Percentiles rank a stretch among this genome's conserved stretches.
phyloP scores from a whole-genome alignment of 306 rosid species.

The Fagus crenata region DNA sequence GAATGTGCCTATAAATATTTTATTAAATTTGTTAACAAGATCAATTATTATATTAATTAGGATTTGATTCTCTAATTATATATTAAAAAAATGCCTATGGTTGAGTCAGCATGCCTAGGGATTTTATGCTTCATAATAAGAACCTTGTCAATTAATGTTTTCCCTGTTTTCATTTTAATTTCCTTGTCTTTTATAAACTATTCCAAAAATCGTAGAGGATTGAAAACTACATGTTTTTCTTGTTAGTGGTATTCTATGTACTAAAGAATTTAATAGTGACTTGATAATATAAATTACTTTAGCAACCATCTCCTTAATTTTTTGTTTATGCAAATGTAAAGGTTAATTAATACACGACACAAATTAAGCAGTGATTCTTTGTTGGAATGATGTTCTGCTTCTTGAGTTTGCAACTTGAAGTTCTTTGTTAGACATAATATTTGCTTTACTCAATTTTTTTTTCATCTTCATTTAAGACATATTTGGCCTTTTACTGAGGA shows the following conservation, averaged over 20 bases:
- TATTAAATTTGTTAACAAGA: not conserved
- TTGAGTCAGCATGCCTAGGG: not conserved
- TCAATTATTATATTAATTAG: not conserved
- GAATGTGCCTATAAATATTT: too few species aligned
- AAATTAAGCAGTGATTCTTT: not conserved
- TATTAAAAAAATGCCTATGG: not conserved
- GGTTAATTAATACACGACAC: not conserved
- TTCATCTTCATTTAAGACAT: not conserved
- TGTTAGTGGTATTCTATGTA: not conserved
- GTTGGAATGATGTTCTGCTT: not conserved
- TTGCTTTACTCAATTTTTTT: not conserved
- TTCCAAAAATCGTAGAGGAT: not conserved
- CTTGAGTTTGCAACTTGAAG: not conserved
- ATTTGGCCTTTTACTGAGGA: not conserved
- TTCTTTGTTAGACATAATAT: not conserved
- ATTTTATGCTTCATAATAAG: not conserved
- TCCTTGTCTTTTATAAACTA: not conserved
- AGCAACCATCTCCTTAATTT: not conserved
- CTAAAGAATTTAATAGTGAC: not conserved
- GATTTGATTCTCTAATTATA: constrained; percentile 8
- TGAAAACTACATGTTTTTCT: not conserved
- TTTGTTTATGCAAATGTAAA: too few species aligned
- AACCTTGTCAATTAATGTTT: not conserved
- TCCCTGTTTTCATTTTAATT: not conserved
- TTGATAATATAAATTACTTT: not conserved